A percentile compares a stretch with the other conserved stretches of the same genome.
These are phyloP conservation scores for Adansonia rubrostipa DNA, from an alignment of 441 rosid genomes.

Conservation along the genomic window DNA sequence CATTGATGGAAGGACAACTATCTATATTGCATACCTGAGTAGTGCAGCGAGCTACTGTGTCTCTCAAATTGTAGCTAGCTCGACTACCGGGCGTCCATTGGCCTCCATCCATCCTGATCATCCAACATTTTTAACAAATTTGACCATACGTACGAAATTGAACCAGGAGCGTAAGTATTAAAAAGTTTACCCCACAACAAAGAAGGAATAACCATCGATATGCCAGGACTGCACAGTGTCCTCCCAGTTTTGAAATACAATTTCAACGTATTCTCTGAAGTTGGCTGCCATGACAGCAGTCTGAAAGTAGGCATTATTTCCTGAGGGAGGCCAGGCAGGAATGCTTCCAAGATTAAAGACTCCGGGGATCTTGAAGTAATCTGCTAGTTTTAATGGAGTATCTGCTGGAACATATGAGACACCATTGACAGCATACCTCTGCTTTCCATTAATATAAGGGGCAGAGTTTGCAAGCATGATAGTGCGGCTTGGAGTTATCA, in stretches of 20 bases:
- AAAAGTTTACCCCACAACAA: slow-evolving; percentile 58
- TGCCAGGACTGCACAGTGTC: slow-evolving; percentile 69
- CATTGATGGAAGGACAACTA: neutral
- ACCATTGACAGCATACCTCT: slow-evolving; percentile 61
- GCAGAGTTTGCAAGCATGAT: slow-evolving; percentile 64
- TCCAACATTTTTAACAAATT: slow-evolving; percentile 4
- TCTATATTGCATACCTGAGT: slow-evolving; percentile 44
- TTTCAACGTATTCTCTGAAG: slow-evolving; percentile 64
- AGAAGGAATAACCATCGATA: slow-evolving; percentile 63
- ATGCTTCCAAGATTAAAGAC: slow-evolving; percentile 66
- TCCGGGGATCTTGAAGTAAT: slow-evolving; percentile 65
- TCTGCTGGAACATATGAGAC: slow-evolving; percentile 59
- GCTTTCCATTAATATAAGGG: slow-evolving; percentile 65
- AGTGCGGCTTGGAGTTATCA: slow-evolving; percentile 61
- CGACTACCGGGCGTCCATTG: slow-evolving; percentile 64
- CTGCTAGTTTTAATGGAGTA: slow-evolving; percentile 74
- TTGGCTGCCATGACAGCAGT: slow-evolving; percentile 60
- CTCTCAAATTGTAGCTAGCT: slow-evolving; percentile 54
- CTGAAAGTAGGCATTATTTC: slow-evolving; percentile 53
- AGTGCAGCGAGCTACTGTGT: slow-evolving; percentile 61
- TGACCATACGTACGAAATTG: neutral
- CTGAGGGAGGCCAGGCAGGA: slow-evolving; percentile 53
- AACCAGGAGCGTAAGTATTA: neutral
- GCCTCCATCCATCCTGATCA: slow-evolving; percentile 72
- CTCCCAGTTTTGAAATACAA: slow-evolving; percentile 75